Percentiles rank a stretch among this genome's conserved stretches.
Evolutionary conservation across 306 rosid species (phyloP).

Genomic region (Begonia loranthoides): DNA sequence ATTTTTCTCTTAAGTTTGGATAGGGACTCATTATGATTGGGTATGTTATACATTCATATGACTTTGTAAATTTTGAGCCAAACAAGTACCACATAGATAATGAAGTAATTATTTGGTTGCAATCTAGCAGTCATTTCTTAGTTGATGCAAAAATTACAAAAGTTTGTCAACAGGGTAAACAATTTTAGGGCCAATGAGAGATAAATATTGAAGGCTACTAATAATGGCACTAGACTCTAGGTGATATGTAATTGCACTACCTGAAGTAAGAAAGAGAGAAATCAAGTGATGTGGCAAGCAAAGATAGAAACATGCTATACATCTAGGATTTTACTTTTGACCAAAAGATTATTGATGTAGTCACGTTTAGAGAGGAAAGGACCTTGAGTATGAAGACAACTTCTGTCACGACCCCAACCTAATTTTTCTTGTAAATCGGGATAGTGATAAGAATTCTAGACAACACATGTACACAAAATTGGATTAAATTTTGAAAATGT

Average conservation of each 20-base stretch:
- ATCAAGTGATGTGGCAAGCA: background rate
- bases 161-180: background rate
- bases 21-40: no score
- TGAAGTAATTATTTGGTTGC: background rate
- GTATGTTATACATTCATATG: background rate
- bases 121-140: background rate
- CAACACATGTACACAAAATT: no score
- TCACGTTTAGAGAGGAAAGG: no score
- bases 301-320: background rate
- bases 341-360: background rate
- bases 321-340: no score
- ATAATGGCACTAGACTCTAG: background rate
- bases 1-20: no score
- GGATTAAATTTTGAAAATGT: no score
- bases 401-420: no score
- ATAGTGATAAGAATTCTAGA: no score
- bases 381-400: no score
- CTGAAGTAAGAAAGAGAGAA: no score
- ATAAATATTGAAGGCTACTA: background rate
- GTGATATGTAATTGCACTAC: background rate
- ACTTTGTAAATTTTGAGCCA: no score
- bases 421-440: no score
- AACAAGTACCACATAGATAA: conserved; percentile 5
- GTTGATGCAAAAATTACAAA: background rate
- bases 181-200: background rate